Base-by-base conservation (phyloP, 2,329 filamentous ascomycete species). In the Diaporthe aspalathi region DNA sequence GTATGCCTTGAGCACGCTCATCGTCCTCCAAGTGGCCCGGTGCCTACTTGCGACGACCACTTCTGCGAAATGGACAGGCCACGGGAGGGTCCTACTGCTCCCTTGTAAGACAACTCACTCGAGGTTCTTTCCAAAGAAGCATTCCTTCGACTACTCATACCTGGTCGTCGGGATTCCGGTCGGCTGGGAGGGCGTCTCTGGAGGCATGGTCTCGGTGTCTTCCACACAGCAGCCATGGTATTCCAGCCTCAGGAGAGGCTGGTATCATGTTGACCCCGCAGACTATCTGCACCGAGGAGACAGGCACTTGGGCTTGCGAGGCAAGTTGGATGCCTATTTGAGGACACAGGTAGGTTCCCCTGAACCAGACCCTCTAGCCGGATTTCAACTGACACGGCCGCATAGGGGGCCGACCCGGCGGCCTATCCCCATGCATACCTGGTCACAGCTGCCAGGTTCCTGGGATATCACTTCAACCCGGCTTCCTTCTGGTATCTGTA, bases 401-500 rank as follows among this genome's bases (percentile, higher is more conserved):
- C 27, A 5, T 73, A 94, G 88, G 84, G 84, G 16, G 82, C 89
- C n/a, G 83, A 90, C 71, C 87, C 88, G 63, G 77, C 83, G 2
- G 82, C 85, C 56, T 94, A 92, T 80, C 88, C 90, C 14, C 85
- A 90, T 76, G 91, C 90, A 0, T 94, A 94, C 75, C 83, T 95
- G 5, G 84, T 93, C 27, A 94, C 93, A 2, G 91, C 91, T 4
- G 88, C 92, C 6, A 86, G 86, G 38, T 91, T 94, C 73, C 78
- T 93, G 7, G 90, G 91, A 3, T 93, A 92, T 77, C 88, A 89
- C 27, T 94, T 93, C 80, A 94, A 94, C 75, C 92, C 92, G 0
- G 90, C 92, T 3, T 94, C 92, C 0, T 93, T 94, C 76, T 95
- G 92, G 91, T 94, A 94, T 74, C 85, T 95, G 2, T 94, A 95